phyloP scores from a whole-genome alignment of 495 filamentous ascomycete species.

The Aspergillus haitiensis region DNA sequence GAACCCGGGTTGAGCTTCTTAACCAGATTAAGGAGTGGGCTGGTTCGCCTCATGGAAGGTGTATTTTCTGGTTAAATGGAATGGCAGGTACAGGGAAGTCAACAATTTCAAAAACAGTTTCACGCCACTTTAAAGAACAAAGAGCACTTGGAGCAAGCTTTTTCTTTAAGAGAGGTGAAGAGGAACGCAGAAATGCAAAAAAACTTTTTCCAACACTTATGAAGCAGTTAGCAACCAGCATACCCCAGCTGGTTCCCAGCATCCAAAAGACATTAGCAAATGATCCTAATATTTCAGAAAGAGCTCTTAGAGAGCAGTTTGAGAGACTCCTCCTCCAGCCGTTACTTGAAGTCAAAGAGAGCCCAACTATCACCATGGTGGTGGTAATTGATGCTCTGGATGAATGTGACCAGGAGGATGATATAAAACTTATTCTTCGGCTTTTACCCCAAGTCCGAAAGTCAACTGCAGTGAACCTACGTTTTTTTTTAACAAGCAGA shows the following conservation, averaged over 20 bases:
- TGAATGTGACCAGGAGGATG: conserved; percentile 2
- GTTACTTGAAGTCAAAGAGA: conserved; percentile 14
- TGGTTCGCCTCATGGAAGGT: neutral
- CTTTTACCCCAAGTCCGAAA: neutral
- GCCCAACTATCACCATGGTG: neutral
- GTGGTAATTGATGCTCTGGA: conserved; percentile 10
- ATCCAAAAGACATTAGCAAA: conserved; percentile 38
- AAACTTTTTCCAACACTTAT: conserved; percentile 48
- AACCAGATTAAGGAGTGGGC: neutral
- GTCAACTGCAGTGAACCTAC: neutral
- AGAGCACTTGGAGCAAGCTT: neutral
- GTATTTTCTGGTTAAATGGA: neutral
- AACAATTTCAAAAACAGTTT: neutral
- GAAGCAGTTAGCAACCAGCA: conserved; percentile 33
- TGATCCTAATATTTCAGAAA: conserved; percentile 34
- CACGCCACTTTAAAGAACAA: neutral
- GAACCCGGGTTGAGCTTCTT: neutral
- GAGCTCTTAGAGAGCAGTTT: conserved; percentile 46
- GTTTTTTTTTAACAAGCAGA: conserved; percentile 12
- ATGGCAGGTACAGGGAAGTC: conserved; percentile 5
- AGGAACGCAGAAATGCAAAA: conserved; percentile 37
- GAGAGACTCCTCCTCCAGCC: conserved; percentile 47
- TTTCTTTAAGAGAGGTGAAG: conserved; percentile 30
- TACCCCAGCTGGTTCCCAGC: conserved; percentile 24
- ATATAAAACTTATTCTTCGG: neutral